A percentile compares a stretch with the other conserved stretches of the same genome.
Conservation (phyloP, 768 basidiomycete species). For the Pleurotus citrinopileatus region DNA sequence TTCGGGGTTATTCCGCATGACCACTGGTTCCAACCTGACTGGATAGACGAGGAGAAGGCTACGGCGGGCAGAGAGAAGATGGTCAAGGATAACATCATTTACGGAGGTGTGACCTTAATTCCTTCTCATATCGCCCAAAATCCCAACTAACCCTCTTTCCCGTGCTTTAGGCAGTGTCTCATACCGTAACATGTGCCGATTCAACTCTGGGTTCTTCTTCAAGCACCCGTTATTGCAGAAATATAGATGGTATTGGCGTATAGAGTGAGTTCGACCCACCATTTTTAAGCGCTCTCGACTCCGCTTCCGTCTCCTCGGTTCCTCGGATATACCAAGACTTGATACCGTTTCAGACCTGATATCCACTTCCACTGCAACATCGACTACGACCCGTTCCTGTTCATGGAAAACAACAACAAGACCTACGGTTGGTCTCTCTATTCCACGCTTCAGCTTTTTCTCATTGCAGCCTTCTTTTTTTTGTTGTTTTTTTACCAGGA, state of each 20-base stretch:
- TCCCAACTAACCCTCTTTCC: background rate
- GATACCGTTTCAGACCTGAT: slow-evolving; percentile 48
- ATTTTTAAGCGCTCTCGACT: background rate
- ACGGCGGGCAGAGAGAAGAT: slow-evolving; percentile 54
- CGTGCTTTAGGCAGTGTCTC: background rate
- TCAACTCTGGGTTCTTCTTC: slow-evolving; percentile 91
- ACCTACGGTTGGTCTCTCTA: slow-evolving; percentile 34
- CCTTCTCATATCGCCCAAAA: background rate
- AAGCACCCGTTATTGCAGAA: slow-evolving; percentile 71
- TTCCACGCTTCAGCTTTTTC: background rate
- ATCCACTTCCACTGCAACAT: slow-evolving; percentile 78
- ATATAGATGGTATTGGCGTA: slow-evolving; percentile 88
- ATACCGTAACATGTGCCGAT: slow-evolving; percentile 96
- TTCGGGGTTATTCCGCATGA: slow-evolving; percentile 68
- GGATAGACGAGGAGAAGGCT: slow-evolving; percentile 74
- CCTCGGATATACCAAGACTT: too few species aligned
- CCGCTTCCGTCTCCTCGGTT: too few species aligned
- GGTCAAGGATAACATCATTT: slow-evolving; percentile 45
- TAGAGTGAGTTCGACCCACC: slow-evolving; percentile 55
- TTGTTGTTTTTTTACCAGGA: slow-evolving; percentile 45
- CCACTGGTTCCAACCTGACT: slow-evolving; percentile 77
- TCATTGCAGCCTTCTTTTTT: background rate
- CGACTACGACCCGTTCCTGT: slow-evolving; percentile 74
- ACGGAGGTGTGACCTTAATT: slow-evolving; percentile 33
- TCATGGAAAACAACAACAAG: slow-evolving; percentile 68